These are phyloP conservation scores for Striga hermonthica DNA, from an alignment of 305 asterid genomes.

Conservation along the genomic window DNA sequence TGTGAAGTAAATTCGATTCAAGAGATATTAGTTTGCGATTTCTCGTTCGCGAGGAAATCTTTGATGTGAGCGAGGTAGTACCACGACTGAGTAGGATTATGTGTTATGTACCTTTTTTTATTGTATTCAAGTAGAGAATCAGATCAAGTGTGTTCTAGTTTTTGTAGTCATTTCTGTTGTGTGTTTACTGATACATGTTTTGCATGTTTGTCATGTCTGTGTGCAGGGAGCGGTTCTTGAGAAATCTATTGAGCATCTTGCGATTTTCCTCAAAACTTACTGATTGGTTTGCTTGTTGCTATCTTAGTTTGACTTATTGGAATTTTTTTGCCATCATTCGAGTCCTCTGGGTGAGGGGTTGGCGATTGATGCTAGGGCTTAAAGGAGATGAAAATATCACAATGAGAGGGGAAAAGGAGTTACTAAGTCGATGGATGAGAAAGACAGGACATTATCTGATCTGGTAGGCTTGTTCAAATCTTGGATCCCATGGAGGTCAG, in stretches of 20 bases:
- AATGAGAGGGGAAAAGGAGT: conserved; percentile 53
- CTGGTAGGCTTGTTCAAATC: conserved; percentile 59
- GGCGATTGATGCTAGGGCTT: conserved; percentile 41
- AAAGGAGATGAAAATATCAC: conserved; percentile 53
- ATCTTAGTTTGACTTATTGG: conserved; percentile 11
- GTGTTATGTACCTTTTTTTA: too few relatives aligned
- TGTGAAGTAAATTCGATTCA: conserved; percentile 18
- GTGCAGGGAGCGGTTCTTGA: conserved; percentile 5
- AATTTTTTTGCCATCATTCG: conserved; percentile 16
- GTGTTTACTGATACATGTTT: conserved; percentile 22
- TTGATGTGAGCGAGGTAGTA: conserved; percentile 22
- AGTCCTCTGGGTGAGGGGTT: conserved; percentile 30
- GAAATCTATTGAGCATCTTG: conserved; percentile 20
- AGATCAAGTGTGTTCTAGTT: too few relatives aligned
- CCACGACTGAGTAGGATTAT: neutral
- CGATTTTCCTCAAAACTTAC: conserved; percentile 4
- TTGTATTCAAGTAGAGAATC: too few relatives aligned
- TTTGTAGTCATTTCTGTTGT: neutral
- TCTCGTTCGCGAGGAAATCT: conserved; percentile 7
- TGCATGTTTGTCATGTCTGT: conserved; percentile 13
- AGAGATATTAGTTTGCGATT: conserved; percentile 13
- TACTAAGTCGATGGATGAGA: conserved; percentile 58
- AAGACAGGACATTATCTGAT: conserved; percentile 57
- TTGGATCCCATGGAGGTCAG: conserved; percentile 76
- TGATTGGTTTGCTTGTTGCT: neutral